Evolutionary conservation across 164 flowering plant genomes (phyloP), one percentile per base, ranked within the genome.

Genomic region (Paratinospora sagittata): DNA sequence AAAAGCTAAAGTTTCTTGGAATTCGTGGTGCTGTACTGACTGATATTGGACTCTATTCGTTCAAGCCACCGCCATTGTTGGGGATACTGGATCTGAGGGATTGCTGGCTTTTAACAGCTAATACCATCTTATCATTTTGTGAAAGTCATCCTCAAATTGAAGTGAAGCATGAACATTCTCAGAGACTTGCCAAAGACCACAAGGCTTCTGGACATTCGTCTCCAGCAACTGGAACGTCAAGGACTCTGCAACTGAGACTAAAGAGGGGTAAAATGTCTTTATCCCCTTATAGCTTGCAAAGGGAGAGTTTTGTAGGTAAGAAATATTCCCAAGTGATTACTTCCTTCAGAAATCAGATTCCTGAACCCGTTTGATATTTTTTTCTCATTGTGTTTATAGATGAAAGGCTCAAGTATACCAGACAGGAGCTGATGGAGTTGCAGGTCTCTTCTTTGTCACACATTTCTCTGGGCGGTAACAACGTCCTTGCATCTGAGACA

Each of bases 61-160:
- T 91, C 74, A 77, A 67, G 45, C 92, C 97, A 58, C 93, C 90
- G 7, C 55, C 75, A 36, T 65, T 76, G 30, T 80, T 95, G 30
- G 77, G 78, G 73, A 66, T 67, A 17, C 78, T 95, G 63, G 96
- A 95, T 74, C 72, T 95, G 68, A 82, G 80, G 34, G 98, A 90
- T 60, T 90, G 97, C 76, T 95, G 97, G 99, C 93, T 95, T 64
- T 74, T 95, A 74, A 84, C 93, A 7, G 70, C 80, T 72, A 92
- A 87, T 68, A 82, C 72, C 41, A 60, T 92, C 36, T 68, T 69
- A 27, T 36, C 33, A 21, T 95, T 89, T 77, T 74, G 86, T 70
- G 78, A 70, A 36, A 81, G 21, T 39, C 69, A 88, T 71, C 93
- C 97, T 63, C 79, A 71, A 47, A 71, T 95, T 47, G 84, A 84